Percentiles rank a stretch among this genome's conserved stretches.
phyloP scores from a whole-genome alignment of 2,329 filamentous ascomycete genomes.

The Fusarium haematococcum region DNA sequence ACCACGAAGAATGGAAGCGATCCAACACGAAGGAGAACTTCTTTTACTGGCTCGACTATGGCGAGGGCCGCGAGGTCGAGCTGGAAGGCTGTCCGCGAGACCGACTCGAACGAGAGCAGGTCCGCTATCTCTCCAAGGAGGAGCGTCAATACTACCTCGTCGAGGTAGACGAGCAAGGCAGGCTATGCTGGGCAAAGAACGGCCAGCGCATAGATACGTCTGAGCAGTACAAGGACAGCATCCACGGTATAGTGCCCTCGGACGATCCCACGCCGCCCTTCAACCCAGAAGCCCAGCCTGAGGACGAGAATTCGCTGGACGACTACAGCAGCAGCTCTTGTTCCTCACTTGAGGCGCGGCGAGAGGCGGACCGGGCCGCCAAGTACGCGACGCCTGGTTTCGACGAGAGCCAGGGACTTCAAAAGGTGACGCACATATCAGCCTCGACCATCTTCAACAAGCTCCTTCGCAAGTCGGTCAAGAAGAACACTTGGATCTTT shows the following conservation, averaged over 20 bases:
- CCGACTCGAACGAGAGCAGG: constrained; percentile 79
- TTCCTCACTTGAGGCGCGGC: constrained; percentile 57
- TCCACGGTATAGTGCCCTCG: constrained; percentile 76
- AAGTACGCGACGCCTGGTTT: constrained; percentile 75
- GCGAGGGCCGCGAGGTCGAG: constrained; percentile 78
- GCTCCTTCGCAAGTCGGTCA: constrained; percentile 80
- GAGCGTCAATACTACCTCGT: constrained; percentile 87
- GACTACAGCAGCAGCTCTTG: constrained; percentile 47
- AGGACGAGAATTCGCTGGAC: constrained; percentile 12
- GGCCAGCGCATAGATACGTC: constrained; percentile 81
- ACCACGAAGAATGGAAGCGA: constrained; percentile 87
- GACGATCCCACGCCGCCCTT: constrained; percentile 71
- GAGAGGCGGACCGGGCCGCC: constrained; percentile 70
- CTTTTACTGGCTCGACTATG: constrained; percentile 93
- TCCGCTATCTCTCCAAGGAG: constrained; percentile 85
- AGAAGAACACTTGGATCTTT: constrained; percentile 94
- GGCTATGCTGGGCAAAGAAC: constrained; percentile 90
- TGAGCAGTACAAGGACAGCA: constrained; percentile 80
- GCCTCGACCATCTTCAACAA: constrained; percentile 82
- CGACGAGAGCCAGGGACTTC: constrained; percentile 68
- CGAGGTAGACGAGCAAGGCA: constrained; percentile 77
- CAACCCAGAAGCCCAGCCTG: constrained; percentile 40
- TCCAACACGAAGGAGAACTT: constrained; percentile 85
- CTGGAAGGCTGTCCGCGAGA: constrained; percentile 79
- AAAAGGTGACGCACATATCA: constrained; percentile 71